Percentiles rank a stretch among this genome's conserved stretches.
Evolutionary conservation across 1,139 yeast species (phyloP).

Genomic region (Neolecta irregularis): DNA sequence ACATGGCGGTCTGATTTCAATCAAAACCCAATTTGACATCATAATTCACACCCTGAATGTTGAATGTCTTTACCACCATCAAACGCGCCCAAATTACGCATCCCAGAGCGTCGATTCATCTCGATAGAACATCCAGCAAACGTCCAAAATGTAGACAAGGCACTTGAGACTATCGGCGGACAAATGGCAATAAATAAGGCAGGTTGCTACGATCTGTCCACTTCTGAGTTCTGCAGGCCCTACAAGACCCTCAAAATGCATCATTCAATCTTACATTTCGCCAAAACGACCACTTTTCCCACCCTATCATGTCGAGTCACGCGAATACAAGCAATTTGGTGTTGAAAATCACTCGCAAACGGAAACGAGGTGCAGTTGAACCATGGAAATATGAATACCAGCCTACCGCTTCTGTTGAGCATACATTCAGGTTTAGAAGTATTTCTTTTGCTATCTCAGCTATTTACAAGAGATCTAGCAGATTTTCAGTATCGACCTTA

Average conservation of each 20-base stretch:
- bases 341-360: no score
- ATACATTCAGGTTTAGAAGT: slow-evolving; percentile 4
- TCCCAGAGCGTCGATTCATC: no score
- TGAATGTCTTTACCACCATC: no score
- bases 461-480: slow-evolving; percentile 39
- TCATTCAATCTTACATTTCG: slow-evolving; percentile 35
- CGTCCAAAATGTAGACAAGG: slow-evolving; percentile 47
- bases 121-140: slow-evolving; percentile 61
- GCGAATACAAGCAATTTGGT: slow-evolving; percentile 20
- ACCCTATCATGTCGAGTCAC: slow-evolving; percentile 49
- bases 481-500: slow-evolving; percentile 69
- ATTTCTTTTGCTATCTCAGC: no score
- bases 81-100: no score
- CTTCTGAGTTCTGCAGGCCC: no score
- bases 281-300: slow-evolving; percentile 55
- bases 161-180: slow-evolving; percentile 30
- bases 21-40: no score
- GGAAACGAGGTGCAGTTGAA: no score
- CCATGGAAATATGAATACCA: neutral
- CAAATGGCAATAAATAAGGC: neutral
- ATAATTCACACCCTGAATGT: no score
- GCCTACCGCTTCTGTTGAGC: neutral
- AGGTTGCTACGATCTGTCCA: no score
- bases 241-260: slow-evolving; percentile 49
- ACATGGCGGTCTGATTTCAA: no score